Percentiles rank a stretch among this genome's conserved stretches.
Evolutionary conservation across 1,284 basidiomycete species (phyloP).

Genomic region (Leccinum solheimii): DNA sequence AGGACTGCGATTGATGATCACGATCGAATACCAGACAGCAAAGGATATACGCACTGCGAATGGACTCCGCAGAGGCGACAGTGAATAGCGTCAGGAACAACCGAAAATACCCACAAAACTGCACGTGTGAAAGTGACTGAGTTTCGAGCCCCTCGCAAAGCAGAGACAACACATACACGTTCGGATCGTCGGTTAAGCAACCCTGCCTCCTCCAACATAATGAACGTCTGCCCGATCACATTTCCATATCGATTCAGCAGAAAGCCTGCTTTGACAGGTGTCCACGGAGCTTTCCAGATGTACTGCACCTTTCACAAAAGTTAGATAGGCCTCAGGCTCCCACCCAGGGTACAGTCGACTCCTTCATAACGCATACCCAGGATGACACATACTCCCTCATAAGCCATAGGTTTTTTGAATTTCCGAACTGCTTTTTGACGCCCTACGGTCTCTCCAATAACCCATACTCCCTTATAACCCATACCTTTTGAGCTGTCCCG

Average conservation of each 20-base stretch:
- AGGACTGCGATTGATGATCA: slow-evolving; percentile 9
- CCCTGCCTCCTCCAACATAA: slow-evolving; percentile 12
- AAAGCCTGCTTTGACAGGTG: slow-evolving; percentile 13
- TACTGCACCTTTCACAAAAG: slow-evolving; percentile 10
- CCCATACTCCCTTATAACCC: too few species aligned
- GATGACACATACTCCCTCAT: too few species aligned
- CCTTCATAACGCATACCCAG: too few species aligned
- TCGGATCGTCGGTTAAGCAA: slow-evolving; percentile 1
- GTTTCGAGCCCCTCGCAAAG: not conserved
- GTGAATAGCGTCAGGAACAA: not conserved
- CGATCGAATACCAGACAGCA: not conserved
- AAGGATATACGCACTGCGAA: slow-evolving; percentile 13
- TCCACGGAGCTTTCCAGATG: slow-evolving; percentile 14
- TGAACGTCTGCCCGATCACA: slow-evolving; percentile 12
- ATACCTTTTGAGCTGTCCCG: too few species aligned
- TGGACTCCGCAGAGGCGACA: not conserved
- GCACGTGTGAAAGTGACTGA: not conserved
- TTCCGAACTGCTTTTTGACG: too few species aligned
- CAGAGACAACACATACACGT: not conserved
- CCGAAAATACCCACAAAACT: not conserved
- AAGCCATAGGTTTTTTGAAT: too few species aligned
- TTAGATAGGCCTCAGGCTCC: not conserved
- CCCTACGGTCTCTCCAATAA: too few species aligned
- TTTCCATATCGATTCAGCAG: slow-evolving; percentile 21
- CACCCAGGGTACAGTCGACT: not conserved